Evolutionary conservation across 2,329 filamentous ascomycete species (phyloP), one percentile per base, ranked within the genome.

Genomic region (Calonectria hongkongensis): DNA sequence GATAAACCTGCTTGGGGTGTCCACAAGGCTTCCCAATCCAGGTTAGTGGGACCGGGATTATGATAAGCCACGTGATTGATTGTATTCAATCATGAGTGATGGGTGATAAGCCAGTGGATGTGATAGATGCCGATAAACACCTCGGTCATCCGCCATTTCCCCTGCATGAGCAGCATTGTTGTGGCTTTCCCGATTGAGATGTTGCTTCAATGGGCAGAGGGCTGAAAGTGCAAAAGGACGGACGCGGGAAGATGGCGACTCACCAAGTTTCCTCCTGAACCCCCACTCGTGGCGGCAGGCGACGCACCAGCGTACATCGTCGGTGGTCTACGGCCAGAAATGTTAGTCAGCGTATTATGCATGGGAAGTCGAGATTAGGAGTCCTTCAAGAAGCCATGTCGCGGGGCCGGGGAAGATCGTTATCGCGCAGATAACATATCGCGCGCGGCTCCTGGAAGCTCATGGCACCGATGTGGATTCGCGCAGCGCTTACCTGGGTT

Each of bases 401-500:
- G 25, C 36, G 58, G 65, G 56, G 21, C 4, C 21, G 54, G 33
- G 45, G 47, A 58, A 58, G 48, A 68, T 60, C 30, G 12, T 25
- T 28, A 30, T 39, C 50, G 48, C 25, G 43, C 56, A 47, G 70
- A 72, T 68, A 72, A 72, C 64, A 60, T 71, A 72, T 65, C 58
- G 50, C 58, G 45, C 69, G 64, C 69, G 64, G 62, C 64, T 67
- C 45, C 63, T 16, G n/a, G 39, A 62, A 47, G 27, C 69, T 60
- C 43, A 36, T 58, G 56, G 64, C 45, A 62, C 60, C 25, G 36
- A 47, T 45, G 62, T 56, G 41, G 69, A 33, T 21, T 47, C 36
- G 58, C 43, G 70, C 48, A 72, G n/a, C 47, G 50, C 87, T 81
- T 83, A 89, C 88, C 86, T 87, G 74, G 85, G 74, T 75, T 88